Conservation (phyloP, 495 filamentous ascomycete species). For the Copromyces sp. region DNA sequence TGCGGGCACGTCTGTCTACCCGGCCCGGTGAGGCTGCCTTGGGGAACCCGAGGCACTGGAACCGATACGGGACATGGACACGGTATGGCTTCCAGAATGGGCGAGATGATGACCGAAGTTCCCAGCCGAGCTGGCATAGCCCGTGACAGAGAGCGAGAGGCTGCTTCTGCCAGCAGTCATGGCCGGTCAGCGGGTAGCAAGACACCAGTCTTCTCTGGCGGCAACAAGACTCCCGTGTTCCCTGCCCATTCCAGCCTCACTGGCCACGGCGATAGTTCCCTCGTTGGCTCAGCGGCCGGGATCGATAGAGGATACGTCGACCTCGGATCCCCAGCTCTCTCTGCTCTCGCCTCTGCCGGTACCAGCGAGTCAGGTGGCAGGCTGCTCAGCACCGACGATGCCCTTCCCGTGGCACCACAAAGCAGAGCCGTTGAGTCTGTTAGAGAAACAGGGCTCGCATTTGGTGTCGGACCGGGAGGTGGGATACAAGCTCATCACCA, state of each 20-base stretch:
- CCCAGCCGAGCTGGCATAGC: slow-evolving; percentile 29
- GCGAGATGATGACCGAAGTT: slow-evolving; percentile 31
- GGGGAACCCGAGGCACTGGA: neutral
- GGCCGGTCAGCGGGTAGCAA: neutral
- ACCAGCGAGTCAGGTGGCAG: neutral
- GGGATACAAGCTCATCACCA: neutral
- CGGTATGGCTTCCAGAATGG: slow-evolving; percentile 41
- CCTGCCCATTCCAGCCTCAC: neutral
- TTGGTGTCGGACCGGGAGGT: neutral
- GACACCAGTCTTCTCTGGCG: neutral
- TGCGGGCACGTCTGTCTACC: slow-evolving; percentile 66
- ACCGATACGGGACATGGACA: neutral
- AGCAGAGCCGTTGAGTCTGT: slow-evolving; percentile 45
- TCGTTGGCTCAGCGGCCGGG: neutral
- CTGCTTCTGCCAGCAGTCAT: neutral
- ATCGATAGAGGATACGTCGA: neutral
- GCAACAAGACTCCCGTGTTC: neutral
- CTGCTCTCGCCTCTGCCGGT: neutral
- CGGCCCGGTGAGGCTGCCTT: slow-evolving; percentile 28
- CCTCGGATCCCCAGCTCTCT: neutral
- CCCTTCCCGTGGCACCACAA: slow-evolving; percentile 33
- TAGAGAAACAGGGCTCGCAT: slow-evolving; percentile 18
- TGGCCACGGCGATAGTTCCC: neutral
- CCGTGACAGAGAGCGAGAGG: slow-evolving; percentile 12
- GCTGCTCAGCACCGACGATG: neutral